Conservation (phyloP, 2,329 filamentous ascomycete genomes). For the Calcarisporium arbuscula region DNA sequence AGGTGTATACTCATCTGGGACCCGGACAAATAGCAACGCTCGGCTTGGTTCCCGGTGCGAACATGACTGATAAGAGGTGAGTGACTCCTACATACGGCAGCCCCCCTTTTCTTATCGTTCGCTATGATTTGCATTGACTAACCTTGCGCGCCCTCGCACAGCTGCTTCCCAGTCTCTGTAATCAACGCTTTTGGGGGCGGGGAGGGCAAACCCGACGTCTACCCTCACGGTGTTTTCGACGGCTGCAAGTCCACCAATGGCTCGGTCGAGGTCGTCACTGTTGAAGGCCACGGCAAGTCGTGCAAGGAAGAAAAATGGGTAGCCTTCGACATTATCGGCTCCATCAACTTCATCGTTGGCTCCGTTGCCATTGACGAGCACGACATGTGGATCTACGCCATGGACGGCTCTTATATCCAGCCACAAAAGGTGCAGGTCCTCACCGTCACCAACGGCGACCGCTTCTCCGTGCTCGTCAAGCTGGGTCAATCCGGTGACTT, state of each 20-base stretch:
- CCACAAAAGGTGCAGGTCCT: constrained; percentile 44
- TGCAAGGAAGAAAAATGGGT: constrained; percentile 34
- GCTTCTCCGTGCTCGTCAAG: constrained; percentile 45
- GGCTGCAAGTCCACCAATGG: constrained; percentile 42
- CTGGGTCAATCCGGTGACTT: constrained; percentile 43
- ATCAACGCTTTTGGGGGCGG: constrained; percentile 26
- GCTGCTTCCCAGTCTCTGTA: constrained; percentile 33
- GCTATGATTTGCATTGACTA: background rate
- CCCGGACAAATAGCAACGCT: constrained; percentile 25
- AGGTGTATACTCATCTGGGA: constrained; percentile 33
- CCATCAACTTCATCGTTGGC: constrained; percentile 38
- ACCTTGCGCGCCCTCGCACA: constrained; percentile 2
- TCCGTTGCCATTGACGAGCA: constrained; percentile 45
- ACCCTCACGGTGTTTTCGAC: constrained; percentile 38
- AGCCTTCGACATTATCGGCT: constrained; percentile 49
- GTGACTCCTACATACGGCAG: background rate
- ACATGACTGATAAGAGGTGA: constrained; percentile 36
- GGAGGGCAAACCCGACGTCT: constrained; percentile 22
- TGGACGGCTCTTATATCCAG: constrained; percentile 48
- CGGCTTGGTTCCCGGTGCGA: constrained; percentile 17
- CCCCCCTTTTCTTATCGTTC: background rate
- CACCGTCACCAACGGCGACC: constrained; percentile 41
- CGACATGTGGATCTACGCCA: constrained; percentile 46
- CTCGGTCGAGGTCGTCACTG: constrained; percentile 34
- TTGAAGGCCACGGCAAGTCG: constrained; percentile 11